These are phyloP conservation scores for Spizellomyces sp. DNA, from an alignment of 192 early-diverging fungal genomes.

Conservation along the genomic window DNA sequence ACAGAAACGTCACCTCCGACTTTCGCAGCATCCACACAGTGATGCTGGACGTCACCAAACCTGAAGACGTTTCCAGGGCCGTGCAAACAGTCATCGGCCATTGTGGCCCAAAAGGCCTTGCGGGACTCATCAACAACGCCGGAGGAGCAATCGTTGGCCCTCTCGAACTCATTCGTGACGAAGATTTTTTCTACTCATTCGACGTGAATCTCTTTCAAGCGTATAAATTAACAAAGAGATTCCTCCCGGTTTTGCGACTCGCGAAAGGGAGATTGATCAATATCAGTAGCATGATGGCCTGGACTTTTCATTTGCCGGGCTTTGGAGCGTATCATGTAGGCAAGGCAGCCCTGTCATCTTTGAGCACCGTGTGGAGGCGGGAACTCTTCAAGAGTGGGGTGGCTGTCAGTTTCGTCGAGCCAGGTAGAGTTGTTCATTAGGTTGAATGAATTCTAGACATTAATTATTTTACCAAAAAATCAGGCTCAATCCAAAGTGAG, in stretches of 20 bases:
- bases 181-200: conserved; percentile 36
- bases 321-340: too few species aligned
- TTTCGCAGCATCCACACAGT: conserved; percentile 32
- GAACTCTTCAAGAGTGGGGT: too few species aligned
- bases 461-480: too few species aligned
- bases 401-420: too few species aligned
- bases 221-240: conserved; percentile 39
- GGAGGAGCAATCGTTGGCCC: conserved; percentile 35
- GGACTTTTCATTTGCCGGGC: too few species aligned
- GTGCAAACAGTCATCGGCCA: too few species aligned
- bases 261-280: conserved; percentile 47
- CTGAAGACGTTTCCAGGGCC: neutral
- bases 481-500: too few species aligned
- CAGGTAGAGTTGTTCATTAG: too few species aligned
- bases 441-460: too few species aligned
- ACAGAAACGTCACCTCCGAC: too few species aligned
- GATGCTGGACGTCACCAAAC: conserved; percentile 45
- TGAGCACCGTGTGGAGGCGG: too few species aligned
- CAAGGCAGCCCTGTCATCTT: too few species aligned
- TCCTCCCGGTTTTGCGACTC: conserved; percentile 41
- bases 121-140: conserved; percentile 48
- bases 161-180: conserved; percentile 31
- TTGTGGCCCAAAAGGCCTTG: conserved; percentile 4
- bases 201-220: conserved; percentile 51
- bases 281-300: conserved; percentile 27